Evolutionary conservation across 2,329 filamentous ascomycete species (phyloP).

Genomic region (Bimuria novae-zelandiae): DNA sequence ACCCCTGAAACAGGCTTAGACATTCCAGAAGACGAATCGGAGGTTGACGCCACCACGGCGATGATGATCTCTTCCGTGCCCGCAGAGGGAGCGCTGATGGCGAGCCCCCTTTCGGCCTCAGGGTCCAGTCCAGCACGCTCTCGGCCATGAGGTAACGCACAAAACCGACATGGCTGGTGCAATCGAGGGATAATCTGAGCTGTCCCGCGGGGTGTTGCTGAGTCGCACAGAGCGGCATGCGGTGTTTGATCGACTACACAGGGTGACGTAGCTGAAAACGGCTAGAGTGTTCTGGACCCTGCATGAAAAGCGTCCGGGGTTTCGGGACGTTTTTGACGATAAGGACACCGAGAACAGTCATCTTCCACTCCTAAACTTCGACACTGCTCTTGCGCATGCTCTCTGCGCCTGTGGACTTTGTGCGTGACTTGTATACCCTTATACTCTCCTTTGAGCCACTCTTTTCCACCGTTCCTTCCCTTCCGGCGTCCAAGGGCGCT

Average conservation of each 20-base stretch:
- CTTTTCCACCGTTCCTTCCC: neutral
- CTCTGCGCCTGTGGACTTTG: neutral
- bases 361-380: neutral
- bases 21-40: conserved; percentile 12
- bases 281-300: conserved; percentile 4
- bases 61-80: conserved; percentile 7
- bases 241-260: neutral
- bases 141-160: neutral
- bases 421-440: neutral
- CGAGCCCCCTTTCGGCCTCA: conserved; percentile 1
- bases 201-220: neutral
- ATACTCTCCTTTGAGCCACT: neutral
- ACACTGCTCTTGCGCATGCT: neutral
- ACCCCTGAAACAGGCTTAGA: conserved; percentile 7
- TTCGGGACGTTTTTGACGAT: conserved; percentile 4
- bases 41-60: neutral
- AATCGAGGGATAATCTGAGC: neutral
- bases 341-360: conserved; percentile 6
- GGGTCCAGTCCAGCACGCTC: neutral
- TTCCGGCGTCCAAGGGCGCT: neutral
- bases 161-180: neutral
- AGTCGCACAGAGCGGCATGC: neutral
- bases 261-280: neutral
- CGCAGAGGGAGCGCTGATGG: conserved; percentile 6
- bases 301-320: conserved; percentile 3